A percentile compares a stretch with the other conserved stretches of the same genome.
phyloP scores from a whole-genome alignment of 805 yeast genomes.

The Yamadazyma sp. region DNA sequence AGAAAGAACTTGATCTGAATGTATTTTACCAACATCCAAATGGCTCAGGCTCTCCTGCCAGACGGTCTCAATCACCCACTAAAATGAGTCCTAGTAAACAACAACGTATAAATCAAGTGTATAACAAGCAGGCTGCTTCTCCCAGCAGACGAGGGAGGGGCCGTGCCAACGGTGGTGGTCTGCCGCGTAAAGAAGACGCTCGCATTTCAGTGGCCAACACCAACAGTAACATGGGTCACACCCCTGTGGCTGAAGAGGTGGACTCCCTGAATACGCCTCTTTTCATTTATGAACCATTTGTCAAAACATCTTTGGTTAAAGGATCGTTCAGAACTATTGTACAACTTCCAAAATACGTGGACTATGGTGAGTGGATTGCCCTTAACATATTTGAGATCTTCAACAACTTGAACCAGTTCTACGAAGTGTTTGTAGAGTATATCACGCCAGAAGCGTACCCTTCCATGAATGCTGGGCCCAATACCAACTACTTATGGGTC shows the following conservation, averaged over 20 bases:
- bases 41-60: conserved; percentile 33
- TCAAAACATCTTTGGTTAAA: conserved; percentile 89
- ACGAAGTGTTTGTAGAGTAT: conserved; percentile 86
- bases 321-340: conserved; percentile 97
- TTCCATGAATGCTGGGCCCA: conserved; percentile 94
- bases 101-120: conserved; percentile 11
- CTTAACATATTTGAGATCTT: conserved; percentile 87
- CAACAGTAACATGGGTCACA: conserved; percentile 15
- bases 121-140: conserved; percentile 16
- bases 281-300: conserved; percentile 89
- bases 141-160: conserved; percentile 22
- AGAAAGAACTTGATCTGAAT: conserved; percentile 33
- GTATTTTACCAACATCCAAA: conserved; percentile 31
- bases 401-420: conserved; percentile 81
- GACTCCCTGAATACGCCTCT: conserved; percentile 52
- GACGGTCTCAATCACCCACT: conserved; percentile 39
- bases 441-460: conserved; percentile 88
- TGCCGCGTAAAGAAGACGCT: conserved; percentile 7
- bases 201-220: conserved; percentile 8
- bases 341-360: conserved; percentile 92
- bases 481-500: conserved; percentile 87
- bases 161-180: conserved; percentile 8
- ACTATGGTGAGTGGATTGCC: conserved; percentile 93
- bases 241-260: too few species aligned
- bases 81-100: conserved; percentile 39